Base-by-base conservation (phyloP, 2,329 filamentous ascomycete genomes). In the Podosphaera aphanis region DNA sequence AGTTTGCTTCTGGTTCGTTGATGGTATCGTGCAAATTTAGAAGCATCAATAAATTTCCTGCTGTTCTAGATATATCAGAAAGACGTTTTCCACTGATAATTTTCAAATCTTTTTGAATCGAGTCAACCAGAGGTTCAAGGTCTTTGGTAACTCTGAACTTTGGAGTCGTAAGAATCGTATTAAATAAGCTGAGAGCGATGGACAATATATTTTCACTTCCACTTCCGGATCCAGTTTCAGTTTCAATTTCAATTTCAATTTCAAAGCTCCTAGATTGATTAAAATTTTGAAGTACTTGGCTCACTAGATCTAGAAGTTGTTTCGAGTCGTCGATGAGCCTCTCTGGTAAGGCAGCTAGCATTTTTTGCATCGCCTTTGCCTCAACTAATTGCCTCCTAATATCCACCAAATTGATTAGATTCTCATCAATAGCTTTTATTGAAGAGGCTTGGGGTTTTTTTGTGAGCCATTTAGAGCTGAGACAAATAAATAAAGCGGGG, bases 251-350 rank as follows among this genome's bases (percentile, higher is more conserved):
- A n/a, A n/a, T n/a, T n/a, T n/a, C n/a, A n/a, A n/a, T n/a, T 3
- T 62, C 60, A 5, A 64, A 59, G 27, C 67, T 64, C 15, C 65
- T 64, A 4, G 61, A 59, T 18, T 29, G 42, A 11, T 21, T 33
- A 35, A 53, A 52, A n/a, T 53, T 49, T 2, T 21, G 46, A 1
- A 84, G 58, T 0, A 84, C 66, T 46, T 79, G 69, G 44, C 66
- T 65, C 43, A 78, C 68, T 1, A 85, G 66, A 40, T 74, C 69
- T 1, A 84, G 61, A 5, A 82, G 66, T 52, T 80, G 74, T 38
- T 69, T 68, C 2, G 79, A 77, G 47, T 74, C 70, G 27, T 67
- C 68, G 25, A 79, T 69, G 11, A 84, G 65, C 49, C 72, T 74
- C 19, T 77, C 70, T 1, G 75, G 69, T 40, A 77, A 69, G 40